These are phyloP conservation scores for Reticulascus tulasneorum DNA, from an alignment of 2,329 filamentous ascomycete genomes.

Conservation along the genomic window DNA sequence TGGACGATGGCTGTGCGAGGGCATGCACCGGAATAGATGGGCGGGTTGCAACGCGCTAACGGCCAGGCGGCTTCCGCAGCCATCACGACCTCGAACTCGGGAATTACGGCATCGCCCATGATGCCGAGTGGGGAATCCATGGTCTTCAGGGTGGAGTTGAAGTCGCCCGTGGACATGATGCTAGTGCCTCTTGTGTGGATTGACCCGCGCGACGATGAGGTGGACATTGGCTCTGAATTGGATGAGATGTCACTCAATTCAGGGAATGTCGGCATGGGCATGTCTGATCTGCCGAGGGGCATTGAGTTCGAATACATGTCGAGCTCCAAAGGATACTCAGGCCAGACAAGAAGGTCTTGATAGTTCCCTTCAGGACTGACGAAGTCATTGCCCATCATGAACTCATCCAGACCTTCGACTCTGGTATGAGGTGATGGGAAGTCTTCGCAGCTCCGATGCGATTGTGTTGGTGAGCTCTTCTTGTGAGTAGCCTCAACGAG, in stretches of 20 bases:
- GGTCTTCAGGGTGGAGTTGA: constrained; percentile 28
- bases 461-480: constrained; percentile 26
- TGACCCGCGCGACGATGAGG: constrained; percentile 37
- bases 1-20: constrained; percentile 48
- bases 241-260: constrained; percentile 38
- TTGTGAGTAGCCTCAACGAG: constrained; percentile 23
- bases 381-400: constrained; percentile 34
- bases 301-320: constrained; percentile 34
- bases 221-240: constrained; percentile 31
- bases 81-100: constrained; percentile 44
- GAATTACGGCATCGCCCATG: constrained; percentile 26
- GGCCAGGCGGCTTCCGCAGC: constrained; percentile 48
- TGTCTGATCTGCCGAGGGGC: constrained; percentile 27
- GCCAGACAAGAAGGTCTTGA: constrained; percentile 41
- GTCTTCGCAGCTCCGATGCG: constrained; percentile 28
- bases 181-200: constrained; percentile 44
- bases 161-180: constrained; percentile 38
- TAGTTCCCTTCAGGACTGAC: constrained; percentile 31
- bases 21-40: constrained; percentile 38
- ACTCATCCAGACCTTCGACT: constrained; percentile 36
- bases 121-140: constrained; percentile 23
- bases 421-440: constrained; percentile 33
- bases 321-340: constrained; percentile 38
- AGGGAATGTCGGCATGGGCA: constrained; percentile 31
- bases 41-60: constrained; percentile 45